phyloP scores from a whole-genome alignment of 2,329 filamentous ascomycete species.

The Fusarium compactum region DNA sequence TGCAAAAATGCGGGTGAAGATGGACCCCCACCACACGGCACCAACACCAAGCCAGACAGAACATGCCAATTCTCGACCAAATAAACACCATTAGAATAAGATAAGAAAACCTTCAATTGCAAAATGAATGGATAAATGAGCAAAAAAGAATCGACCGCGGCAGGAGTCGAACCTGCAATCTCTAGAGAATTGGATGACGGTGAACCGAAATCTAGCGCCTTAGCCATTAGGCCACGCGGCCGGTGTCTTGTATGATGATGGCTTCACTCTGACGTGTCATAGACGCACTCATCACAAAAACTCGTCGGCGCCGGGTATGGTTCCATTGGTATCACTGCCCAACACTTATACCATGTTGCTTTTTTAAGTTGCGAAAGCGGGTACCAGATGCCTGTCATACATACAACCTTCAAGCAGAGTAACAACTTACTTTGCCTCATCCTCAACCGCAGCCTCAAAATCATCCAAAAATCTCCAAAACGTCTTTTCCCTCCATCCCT shows the following conservation, averaged over 20 bases:
- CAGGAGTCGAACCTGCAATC: constrained; percentile 31
- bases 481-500: constrained; percentile 13
- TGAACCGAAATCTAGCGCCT: constrained; percentile 31
- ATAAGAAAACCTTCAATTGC: neutral
- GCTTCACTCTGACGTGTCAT: neutral
- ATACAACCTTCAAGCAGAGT: neutral
- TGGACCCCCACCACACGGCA: neutral
- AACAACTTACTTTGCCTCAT: neutral
- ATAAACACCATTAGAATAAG: neutral
- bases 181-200: constrained; percentile 14
- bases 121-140: rapidly evolving
- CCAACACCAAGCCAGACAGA: neutral
- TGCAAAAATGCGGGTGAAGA: neutral
- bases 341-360: neutral
- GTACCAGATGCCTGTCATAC: rapidly evolving
- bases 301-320: rapidly evolving
- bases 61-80: neutral
- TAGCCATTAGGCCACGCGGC: constrained; percentile 34
- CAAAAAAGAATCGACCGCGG: constrained; percentile 14
- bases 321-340: rapidly evolving
- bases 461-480: constrained; percentile 20
- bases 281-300: rapidly evolving
- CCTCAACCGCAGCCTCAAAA: neutral
- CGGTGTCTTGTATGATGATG: neutral
- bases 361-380: neutral